A percentile compares a stretch with the other conserved stretches of the same genome.
phyloP scores from a whole-genome alignment of 2,329 filamentous ascomycete genomes.

The Cladosporium velox region DNA sequence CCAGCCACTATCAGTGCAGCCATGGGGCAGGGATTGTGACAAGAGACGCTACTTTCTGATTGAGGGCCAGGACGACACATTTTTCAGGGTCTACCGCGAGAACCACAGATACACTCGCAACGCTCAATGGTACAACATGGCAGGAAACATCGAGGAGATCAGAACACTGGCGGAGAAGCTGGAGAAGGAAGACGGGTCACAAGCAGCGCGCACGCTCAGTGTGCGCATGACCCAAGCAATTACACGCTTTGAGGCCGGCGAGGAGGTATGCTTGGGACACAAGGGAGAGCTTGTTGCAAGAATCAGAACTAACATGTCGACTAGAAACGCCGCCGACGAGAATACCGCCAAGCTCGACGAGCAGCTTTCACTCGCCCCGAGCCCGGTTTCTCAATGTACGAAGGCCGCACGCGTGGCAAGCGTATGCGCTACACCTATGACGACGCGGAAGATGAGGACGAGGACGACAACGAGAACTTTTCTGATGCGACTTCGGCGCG shows the following conservation, averaged over 20 bases:
- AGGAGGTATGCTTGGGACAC: slow-evolving; percentile 60
- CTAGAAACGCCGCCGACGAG: slow-evolving; percentile 87
- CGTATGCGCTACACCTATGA: slow-evolving; percentile 95
- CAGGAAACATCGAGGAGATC: slow-evolving; percentile 86
- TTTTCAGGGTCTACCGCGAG: slow-evolving; percentile 91
- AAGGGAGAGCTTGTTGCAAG: neutral
- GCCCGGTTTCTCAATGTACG: slow-evolving; percentile 88
- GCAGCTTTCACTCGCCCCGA: slow-evolving; percentile 86
- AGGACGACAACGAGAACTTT: slow-evolving; percentile 65
- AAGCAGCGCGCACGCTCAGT: slow-evolving; percentile 75
- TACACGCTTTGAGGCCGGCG: slow-evolving; percentile 87
- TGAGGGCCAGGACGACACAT: slow-evolving; percentile 90
- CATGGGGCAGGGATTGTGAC: slow-evolving; percentile 86
- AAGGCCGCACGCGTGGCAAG: slow-evolving; percentile 93
- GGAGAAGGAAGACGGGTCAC: slow-evolving; percentile 72
- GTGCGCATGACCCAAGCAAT: slow-evolving; percentile 77
- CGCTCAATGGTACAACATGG: slow-evolving; percentile 85
- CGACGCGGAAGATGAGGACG: slow-evolving; percentile 74
- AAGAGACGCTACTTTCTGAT: slow-evolving; percentile 92
- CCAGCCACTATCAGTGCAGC: slow-evolving; percentile 83
- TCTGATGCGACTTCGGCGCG: slow-evolving; percentile 68
- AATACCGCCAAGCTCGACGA: slow-evolving; percentile 84
- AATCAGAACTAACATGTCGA: neutral
- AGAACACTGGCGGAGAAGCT: slow-evolving; percentile 74
- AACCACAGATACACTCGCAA: slow-evolving; percentile 77